phyloP scores from a whole-genome alignment of 1,284 basidiomycete species.

The Cutaneotrichosporon sp. region DNA sequence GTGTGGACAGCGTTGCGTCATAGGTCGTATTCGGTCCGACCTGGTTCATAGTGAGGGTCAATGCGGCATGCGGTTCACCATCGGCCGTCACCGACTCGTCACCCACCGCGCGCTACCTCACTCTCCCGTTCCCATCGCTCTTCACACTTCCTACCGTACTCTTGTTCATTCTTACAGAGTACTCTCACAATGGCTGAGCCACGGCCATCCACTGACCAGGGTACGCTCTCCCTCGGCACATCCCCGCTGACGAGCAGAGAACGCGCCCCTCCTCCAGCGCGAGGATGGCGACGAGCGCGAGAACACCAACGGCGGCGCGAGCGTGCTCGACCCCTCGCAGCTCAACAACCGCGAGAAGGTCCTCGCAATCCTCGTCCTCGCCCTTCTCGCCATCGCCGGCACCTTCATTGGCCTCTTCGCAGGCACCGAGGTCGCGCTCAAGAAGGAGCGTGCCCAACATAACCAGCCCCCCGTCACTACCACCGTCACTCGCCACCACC shows the following conservation, averaged over 20 bases:
- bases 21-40: too few relatives aligned
- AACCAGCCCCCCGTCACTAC: constrained; percentile 38
- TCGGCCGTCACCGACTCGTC: too few relatives aligned
- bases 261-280: constrained; percentile 49
- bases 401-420: constrained; percentile 92
- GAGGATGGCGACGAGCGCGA: constrained; percentile 19
- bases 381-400: constrained; percentile 77
- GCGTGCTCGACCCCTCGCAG: constrained; percentile 53
- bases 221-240: constrained; percentile 9
- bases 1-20: too few relatives aligned
- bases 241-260: constrained; percentile 40
- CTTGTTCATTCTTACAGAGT: background rate
- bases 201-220: constrained; percentile 50
- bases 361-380: constrained; percentile 70
- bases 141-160: background rate
- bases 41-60: too few relatives aligned
- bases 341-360: constrained; percentile 83
- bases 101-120: too few relatives aligned
- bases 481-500: constrained; percentile 21
- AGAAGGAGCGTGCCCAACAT: constrained; percentile 56
- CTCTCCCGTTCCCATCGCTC: background rate
- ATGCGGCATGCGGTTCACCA: too few relatives aligned
- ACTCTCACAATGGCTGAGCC: constrained; percentile 44
- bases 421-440: constrained; percentile 75
- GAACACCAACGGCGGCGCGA: constrained; percentile 27